phyloP scores from a whole-genome alignment of 768 basidiomycete species.

The Naganishia randhawae region DNA sequence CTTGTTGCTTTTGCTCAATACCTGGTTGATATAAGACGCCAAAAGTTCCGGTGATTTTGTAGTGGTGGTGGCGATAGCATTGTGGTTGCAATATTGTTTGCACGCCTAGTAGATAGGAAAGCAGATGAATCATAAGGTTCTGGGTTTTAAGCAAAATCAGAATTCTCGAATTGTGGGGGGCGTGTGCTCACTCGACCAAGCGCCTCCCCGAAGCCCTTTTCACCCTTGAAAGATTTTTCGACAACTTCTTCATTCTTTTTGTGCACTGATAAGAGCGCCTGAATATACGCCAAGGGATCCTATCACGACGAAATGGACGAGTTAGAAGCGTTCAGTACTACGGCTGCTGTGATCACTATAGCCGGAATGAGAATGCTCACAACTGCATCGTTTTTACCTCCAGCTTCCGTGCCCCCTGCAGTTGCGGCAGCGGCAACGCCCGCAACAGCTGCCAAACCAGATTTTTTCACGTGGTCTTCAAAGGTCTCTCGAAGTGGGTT shows the following conservation, averaged over 20 bases:
- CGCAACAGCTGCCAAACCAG: constrained; percentile 75
- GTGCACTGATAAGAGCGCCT: constrained; percentile 85
- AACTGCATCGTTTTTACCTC: constrained; percentile 58
- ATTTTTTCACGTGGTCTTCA: constrained; percentile 90
- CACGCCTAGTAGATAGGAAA: constrained; percentile 63
- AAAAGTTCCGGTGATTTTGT: constrained; percentile 87
- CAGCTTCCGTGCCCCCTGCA: constrained; percentile 48
- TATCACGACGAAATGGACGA: constrained; percentile 21
- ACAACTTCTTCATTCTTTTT: constrained; percentile 87
- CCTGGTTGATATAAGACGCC: constrained; percentile 83
- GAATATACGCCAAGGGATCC: constrained; percentile 92
- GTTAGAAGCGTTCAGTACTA: background rate
- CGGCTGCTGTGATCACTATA: background rate
- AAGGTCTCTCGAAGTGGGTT: constrained; percentile 88
- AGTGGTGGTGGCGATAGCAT: constrained; percentile 67
- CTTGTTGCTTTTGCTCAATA: constrained; percentile 92
- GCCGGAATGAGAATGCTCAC: constrained; percentile 50
- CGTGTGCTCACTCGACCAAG: constrained; percentile 60
- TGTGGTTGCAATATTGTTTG: constrained; percentile 89
- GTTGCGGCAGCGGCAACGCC: constrained; percentile 57
- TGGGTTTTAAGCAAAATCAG: background rate
- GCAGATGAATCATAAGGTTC: background rate
- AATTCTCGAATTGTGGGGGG: no score
- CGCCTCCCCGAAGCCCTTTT: constrained; percentile 87
- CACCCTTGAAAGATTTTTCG: constrained; percentile 79